Percentiles rank a stretch among this genome's conserved stretches.
These are phyloP conservation scores for Podospora pseudocomata DNA, from an alignment of 495 filamentous ascomycete species.

Conservation along the genomic window DNA sequence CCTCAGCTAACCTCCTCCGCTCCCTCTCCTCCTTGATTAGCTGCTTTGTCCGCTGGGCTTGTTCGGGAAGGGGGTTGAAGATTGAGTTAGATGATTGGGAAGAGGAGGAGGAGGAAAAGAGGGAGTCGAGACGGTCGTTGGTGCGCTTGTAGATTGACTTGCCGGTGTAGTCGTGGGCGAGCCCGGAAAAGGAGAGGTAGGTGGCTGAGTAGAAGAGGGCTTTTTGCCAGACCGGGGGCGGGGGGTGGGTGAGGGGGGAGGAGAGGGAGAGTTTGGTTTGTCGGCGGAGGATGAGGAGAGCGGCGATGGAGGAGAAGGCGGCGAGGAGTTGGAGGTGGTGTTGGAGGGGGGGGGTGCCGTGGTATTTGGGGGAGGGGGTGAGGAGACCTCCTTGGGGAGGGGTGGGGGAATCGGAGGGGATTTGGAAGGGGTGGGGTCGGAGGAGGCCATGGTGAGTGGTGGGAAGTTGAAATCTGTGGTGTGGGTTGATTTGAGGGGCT, in stretches of 20 bases:
- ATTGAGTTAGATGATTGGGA: neutral
- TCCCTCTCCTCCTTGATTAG: slow-evolving; percentile 28
- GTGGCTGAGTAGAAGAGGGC: slow-evolving; percentile 57
- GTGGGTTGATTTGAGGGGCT: no score
- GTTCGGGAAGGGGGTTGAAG: slow-evolving; percentile 43
- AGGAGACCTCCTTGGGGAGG: no score
- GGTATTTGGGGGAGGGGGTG: neutral
- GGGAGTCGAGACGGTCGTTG: slow-evolving; percentile 22
- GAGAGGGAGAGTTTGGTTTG: neutral
- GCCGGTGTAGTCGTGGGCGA: slow-evolving; percentile 57
- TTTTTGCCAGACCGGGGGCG: slow-evolving; percentile 34
- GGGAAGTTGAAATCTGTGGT: neutral
- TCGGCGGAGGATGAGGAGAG: neutral
- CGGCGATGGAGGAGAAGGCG: neutral
- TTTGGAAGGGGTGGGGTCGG: neutral
- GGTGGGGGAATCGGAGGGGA: neutral
- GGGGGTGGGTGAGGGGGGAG: neutral
- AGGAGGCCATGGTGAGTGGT: neutral
- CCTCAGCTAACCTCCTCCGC: slow-evolving; percentile 27
- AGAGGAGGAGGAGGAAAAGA: slow-evolving; percentile 7
- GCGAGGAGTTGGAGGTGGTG: neutral
- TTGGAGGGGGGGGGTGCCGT: neutral
- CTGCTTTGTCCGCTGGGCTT: slow-evolving; percentile 53
- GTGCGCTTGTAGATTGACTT: slow-evolving; percentile 39
- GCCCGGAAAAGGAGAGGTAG: slow-evolving; percentile 61